Percentiles rank a stretch among this genome's conserved stretches.
These are phyloP conservation scores for Rhamnella rubrinervis DNA, from an alignment of 331 rosid species.

Conservation along the genomic window DNA sequence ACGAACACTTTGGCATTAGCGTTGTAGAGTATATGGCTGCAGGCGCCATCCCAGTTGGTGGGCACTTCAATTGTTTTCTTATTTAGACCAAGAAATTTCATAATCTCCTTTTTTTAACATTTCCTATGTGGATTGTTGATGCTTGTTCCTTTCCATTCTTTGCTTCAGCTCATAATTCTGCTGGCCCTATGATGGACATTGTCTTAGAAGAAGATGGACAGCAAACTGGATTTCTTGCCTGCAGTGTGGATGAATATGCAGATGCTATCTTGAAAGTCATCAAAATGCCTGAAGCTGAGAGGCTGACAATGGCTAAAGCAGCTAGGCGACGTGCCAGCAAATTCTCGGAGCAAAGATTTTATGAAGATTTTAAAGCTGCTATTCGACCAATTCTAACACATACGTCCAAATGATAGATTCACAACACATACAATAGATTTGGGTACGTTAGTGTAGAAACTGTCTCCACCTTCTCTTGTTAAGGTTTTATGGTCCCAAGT, in stretches of 20 bases:
- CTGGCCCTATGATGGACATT: slow-evolving; percentile 98
- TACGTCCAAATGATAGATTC: slow-evolving; percentile 32
- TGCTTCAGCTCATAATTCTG: slow-evolving; percentile 85
- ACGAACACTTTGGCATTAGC: slow-evolving; percentile 94
- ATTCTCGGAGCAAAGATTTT: slow-evolving; percentile 85
- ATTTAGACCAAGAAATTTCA: neutral
- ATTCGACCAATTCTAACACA: slow-evolving; percentile 48
- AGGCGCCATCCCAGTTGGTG: slow-evolving; percentile 96
- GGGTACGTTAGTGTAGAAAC: slow-evolving; percentile 15
- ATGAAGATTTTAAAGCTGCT: slow-evolving; percentile 70
- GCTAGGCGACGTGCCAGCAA: slow-evolving; percentile 77
- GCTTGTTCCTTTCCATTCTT: slow-evolving; percentile 14
- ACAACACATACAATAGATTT: slow-evolving; percentile 1
- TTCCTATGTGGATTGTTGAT: neutral
- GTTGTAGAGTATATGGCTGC: slow-evolving; percentile 97
- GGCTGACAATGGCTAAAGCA: slow-evolving; percentile 74
- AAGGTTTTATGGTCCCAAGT: no score
- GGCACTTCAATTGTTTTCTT: slow-evolving; percentile 20
- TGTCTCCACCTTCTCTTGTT: neutral
- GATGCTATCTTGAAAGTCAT: slow-evolving; percentile 62
- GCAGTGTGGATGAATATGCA: slow-evolving; percentile 69
- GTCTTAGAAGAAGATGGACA: slow-evolving; percentile 74
- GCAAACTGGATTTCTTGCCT: slow-evolving; percentile 86
- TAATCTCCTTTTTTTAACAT: neutral
- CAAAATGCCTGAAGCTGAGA: slow-evolving; percentile 60